These are phyloP conservation scores for Cercospora brassicicola DNA, from an alignment of 2,329 filamentous ascomycete species.

Conservation along the genomic window DNA sequence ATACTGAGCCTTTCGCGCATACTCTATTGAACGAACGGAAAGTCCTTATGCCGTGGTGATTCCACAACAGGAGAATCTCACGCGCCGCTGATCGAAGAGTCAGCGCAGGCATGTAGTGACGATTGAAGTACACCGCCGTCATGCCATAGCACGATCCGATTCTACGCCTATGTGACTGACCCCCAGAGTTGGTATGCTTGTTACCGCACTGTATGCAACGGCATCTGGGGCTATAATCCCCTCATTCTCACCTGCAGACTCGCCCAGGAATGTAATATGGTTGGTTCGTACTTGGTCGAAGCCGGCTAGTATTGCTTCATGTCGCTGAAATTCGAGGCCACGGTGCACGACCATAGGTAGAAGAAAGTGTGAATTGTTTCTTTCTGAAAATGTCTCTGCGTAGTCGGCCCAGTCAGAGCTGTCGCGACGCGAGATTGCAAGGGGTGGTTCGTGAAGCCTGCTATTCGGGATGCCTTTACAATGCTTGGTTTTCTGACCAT, in stretches of 20 bases:
- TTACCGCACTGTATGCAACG: neutral
- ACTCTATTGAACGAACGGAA: neutral
- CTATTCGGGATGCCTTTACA: neutral
- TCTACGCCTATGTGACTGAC: neutral
- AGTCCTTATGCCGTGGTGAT: neutral
- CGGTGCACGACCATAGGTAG: neutral
- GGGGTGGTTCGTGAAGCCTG: neutral
- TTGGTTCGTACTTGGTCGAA: neutral
- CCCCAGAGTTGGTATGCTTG: neutral
- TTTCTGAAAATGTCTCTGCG: neutral
- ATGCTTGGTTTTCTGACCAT: neutral
- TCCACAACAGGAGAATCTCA: neutral
- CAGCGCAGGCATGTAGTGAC: neutral
- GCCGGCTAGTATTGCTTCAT: neutral
- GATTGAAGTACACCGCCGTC: neutral
- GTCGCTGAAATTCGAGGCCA: neutral
- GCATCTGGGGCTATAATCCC: neutral
- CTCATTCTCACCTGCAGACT: neutral
- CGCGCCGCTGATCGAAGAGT: neutral
- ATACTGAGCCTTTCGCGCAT: neutral
- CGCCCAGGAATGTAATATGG: neutral
- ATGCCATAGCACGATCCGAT: neutral
- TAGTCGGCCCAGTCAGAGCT: neutral
- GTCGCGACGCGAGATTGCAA: neutral
- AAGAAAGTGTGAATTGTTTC: neutral